Percentiles rank a stretch among this genome's conserved stretches.
These are phyloP conservation scores for Alternaria triticimaculans DNA, from an alignment of 2,329 filamentous ascomycete species.

Conservation along the genomic window DNA sequence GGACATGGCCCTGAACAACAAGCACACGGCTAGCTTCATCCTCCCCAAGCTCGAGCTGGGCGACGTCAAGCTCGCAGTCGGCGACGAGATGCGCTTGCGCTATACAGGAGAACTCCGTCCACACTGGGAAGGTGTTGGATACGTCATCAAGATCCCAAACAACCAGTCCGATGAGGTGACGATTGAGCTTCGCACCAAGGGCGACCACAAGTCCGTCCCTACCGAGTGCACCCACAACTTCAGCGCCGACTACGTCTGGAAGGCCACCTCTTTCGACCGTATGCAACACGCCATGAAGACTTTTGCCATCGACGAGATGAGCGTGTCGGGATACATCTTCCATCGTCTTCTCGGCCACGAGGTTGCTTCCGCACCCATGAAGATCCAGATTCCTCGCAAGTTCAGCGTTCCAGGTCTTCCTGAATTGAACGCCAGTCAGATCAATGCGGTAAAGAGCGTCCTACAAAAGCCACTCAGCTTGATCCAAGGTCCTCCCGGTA, in stretches of 20 bases:
- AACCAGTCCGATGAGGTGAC: conserved; percentile 98
- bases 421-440: conserved; percentile 93
- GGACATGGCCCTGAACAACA: conserved; percentile 96
- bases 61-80: conserved; percentile 96
- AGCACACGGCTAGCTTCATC: conserved; percentile 93
- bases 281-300: conserved; percentile 99
- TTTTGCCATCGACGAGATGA: conserved; percentile 97
- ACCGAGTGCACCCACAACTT: conserved; percentile 98
- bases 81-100: conserved; percentile 96
- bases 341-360: conserved; percentile 95
- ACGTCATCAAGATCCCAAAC: conserved; percentile 99
- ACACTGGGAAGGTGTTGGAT: conserved; percentile 96
- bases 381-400: conserved; percentile 93
- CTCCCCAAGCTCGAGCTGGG: conserved; percentile 96
- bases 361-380: conserved; percentile 92
- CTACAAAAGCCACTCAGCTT: conserved; percentile 91
- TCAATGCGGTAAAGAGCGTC: conserved; percentile 94
- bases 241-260: conserved; percentile 99
- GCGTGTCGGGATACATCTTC: conserved; percentile 98
- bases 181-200: conserved; percentile 90
- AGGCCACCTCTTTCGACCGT: conserved; percentile 97
- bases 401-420: conserved; percentile 94
- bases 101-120: conserved; percentile 93
- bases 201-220: conserved; percentile 93
- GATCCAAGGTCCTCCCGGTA: conserved; percentile 96